Conservation (phyloP, 768 basidiomycete species). For the Lactarius vividus region DNA sequence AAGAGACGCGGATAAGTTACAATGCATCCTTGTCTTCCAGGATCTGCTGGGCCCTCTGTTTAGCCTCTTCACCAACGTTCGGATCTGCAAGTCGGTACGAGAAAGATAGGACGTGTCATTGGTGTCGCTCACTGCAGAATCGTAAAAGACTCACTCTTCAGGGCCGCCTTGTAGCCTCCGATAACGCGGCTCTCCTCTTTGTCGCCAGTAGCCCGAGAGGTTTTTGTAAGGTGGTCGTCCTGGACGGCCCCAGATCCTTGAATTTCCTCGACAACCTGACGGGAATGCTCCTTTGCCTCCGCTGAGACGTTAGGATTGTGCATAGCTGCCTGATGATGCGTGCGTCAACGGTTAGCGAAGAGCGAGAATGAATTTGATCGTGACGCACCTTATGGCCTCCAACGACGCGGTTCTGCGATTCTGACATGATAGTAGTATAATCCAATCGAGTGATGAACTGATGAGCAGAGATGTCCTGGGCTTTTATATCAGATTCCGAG, state of each 20-base stretch:
- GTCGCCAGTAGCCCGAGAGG: background rate
- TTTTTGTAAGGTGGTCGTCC: background rate
- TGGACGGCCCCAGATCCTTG: slow-evolving; percentile 22
- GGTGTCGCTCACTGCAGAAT: background rate
- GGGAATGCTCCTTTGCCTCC: slow-evolving; percentile 35
- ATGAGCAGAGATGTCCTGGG: background rate
- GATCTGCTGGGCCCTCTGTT: slow-evolving; percentile 30
- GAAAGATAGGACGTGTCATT: background rate
- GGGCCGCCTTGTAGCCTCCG: slow-evolving; percentile 33
- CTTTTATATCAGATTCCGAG: background rate
- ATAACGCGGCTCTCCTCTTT: slow-evolving; percentile 31
- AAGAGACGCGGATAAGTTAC: slow-evolving; percentile 6
- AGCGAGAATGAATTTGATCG: background rate
- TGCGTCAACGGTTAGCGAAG: background rate
- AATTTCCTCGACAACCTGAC: slow-evolving; percentile 30
- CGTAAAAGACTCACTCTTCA: slow-evolving; percentile 30
- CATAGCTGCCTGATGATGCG: slow-evolving; percentile 29
- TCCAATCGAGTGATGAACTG: background rate
- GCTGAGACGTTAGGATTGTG: slow-evolving; percentile 35
- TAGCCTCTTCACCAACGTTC: slow-evolving; percentile 32
- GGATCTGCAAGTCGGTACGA: slow-evolving; percentile 28
- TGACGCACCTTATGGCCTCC: slow-evolving; percentile 12
- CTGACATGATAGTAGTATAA: background rate
- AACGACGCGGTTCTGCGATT: slow-evolving; percentile 7
- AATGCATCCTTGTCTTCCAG: slow-evolving; percentile 30